phyloP scores from a whole-genome alignment of 1,284 basidiomycete species.

The Fomes fomentarius region DNA sequence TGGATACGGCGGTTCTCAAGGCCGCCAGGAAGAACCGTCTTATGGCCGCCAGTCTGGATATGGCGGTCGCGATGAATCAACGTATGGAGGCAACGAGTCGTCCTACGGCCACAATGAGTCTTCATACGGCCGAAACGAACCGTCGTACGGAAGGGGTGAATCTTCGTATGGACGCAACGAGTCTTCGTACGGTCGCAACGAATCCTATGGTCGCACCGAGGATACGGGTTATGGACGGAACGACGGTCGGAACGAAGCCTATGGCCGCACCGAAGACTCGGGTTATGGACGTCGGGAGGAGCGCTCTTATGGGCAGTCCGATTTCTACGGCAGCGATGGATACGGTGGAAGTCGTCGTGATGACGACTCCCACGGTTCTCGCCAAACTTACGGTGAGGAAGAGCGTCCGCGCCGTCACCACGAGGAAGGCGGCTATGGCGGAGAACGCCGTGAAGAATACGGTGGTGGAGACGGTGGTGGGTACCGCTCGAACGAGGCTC shows the following conservation, averaged over 20 bases:
- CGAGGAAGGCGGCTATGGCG: constrained; percentile 4
- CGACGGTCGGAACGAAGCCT: too few species aligned
- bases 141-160: too few species aligned
- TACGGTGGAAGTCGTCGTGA: not conserved
- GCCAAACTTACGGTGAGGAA: constrained; percentile 13
- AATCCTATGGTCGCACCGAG: too few species aligned
- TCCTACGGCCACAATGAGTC: too few species aligned
- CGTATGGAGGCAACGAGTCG: not conserved
- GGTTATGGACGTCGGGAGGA: not conserved
- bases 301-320: not conserved
- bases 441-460: constrained; percentile 13
- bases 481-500: constrained; percentile 10
- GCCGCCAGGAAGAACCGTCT: constrained; percentile 12
- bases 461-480: constrained; percentile 11
- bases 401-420: constrained; percentile 10
- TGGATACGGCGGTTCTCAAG: constrained; percentile 17
- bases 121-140: too few species aligned
- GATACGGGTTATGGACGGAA: too few species aligned
- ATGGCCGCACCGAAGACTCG: not conserved
- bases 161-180: too few species aligned
- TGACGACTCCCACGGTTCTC: constrained; percentile 9
- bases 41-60: constrained; percentile 15
- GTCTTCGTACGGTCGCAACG: too few species aligned
- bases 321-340: constrained; percentile 3
- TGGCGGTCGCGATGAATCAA: constrained; percentile 8